Percentiles rank a stretch among this genome's conserved stretches.
Conservation (phyloP, 768 basidiomycete genomes). For the Galerina sulciceps region DNA sequence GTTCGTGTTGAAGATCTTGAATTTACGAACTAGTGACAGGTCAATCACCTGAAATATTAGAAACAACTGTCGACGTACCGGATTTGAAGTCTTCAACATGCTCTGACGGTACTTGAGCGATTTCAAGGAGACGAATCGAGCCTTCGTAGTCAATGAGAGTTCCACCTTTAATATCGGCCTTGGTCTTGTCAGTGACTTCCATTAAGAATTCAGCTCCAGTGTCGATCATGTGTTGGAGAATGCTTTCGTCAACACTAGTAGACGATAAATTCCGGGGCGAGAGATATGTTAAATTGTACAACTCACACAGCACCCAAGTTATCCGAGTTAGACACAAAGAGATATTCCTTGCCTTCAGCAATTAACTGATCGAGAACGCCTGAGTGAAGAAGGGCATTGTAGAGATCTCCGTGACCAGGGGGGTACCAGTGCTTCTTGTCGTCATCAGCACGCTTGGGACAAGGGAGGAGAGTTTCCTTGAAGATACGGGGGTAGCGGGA, state of each 20-base stretch:
- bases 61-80: constrained; percentile 35
- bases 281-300: background rate
- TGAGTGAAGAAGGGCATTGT: constrained; percentile 89
- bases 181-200: constrained; percentile 98
- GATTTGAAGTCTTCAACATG: constrained; percentile 96
- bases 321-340: constrained; percentile 97
- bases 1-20: constrained; percentile 94
- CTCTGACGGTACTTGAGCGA: constrained; percentile 92
- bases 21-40: constrained; percentile 66
- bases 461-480: constrained; percentile 87
- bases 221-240: constrained; percentile 87
- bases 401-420: constrained; percentile 95
- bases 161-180: constrained; percentile 81
- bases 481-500: constrained; percentile 92
- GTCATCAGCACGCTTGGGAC: constrained; percentile 74
- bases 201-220: constrained; percentile 85
- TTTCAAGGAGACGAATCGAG: constrained; percentile 85
- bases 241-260: constrained; percentile 76
- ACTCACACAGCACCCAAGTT: constrained; percentile 90
- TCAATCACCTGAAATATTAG: background rate
- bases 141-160: constrained; percentile 92
- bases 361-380: constrained; percentile 91
- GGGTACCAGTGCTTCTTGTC: constrained; percentile 97
- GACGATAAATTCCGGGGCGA: constrained; percentile 5
- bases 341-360: constrained; percentile 92